Evolutionary conservation across 2,329 filamentous ascomycete genomes (phyloP).

Genomic region (Apiospora koreana): DNA sequence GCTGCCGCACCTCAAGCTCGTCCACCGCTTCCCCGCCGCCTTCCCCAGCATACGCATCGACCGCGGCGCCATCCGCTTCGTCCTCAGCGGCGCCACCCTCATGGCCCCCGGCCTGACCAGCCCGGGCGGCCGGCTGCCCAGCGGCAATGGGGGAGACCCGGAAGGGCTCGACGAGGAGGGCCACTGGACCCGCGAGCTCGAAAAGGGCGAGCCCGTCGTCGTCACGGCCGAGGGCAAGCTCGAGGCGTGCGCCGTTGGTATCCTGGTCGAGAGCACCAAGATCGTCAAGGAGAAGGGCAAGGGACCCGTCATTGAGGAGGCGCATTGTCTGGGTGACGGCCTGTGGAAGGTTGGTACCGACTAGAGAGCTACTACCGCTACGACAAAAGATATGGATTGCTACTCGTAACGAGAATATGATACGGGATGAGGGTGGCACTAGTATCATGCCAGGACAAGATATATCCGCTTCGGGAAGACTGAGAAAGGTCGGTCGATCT

Average conservation of each 20-base stretch:
- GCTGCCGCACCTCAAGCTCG: slow-evolving; percentile 83
- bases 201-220: slow-evolving; percentile 81
- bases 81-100: slow-evolving; percentile 87
- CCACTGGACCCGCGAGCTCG: slow-evolving; percentile 66
- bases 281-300: slow-evolving; percentile 95
- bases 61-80: slow-evolving; percentile 93
- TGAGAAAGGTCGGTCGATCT: background rate
- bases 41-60: slow-evolving; percentile 90
- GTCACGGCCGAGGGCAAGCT: slow-evolving; percentile 92
- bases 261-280: slow-evolving; percentile 80
- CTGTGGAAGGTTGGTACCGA: slow-evolving; percentile 73
- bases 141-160: slow-evolving; percentile 37
- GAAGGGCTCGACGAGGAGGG: slow-evolving; percentile 53
- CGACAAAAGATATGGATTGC: background rate
- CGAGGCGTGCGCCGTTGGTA: slow-evolving; percentile 84
- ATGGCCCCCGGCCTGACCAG: slow-evolving; percentile 95
- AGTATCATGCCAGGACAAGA: background rate
- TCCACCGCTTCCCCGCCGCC: slow-evolving; percentile 85
- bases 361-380: slow-evolving; percentile 26
- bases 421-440: background rate
- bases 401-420: background rate
- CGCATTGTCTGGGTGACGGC: slow-evolving; percentile 92
- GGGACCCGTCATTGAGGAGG: slow-evolving; percentile 89
- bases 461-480: background rate
- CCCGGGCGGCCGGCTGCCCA: slow-evolving; percentile 78